phyloP scores from a whole-genome alignment of 805 yeast genomes.

The Hanseniaspora singularis region DNA sequence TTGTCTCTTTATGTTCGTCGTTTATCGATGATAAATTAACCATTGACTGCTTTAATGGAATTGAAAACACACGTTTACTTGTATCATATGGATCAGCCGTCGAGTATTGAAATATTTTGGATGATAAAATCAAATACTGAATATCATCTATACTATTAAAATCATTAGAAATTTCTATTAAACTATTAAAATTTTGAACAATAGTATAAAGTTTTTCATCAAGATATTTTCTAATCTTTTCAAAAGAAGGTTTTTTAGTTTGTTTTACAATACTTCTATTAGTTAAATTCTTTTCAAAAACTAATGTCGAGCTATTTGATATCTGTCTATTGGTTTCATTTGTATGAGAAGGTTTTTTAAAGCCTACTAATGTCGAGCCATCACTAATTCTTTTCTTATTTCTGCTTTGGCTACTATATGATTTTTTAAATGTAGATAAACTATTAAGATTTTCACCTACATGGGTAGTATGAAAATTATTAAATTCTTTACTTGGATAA shows the following conservation, averaged over 20 bases:
- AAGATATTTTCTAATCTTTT: too few species aligned
- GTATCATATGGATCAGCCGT: conserved; percentile 19
- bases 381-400: background rate
- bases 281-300: background rate
- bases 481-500: background rate
- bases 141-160: conserved; percentile 35
- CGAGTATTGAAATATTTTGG: conserved; percentile 25
- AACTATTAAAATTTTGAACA: background rate
- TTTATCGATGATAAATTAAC: conserved; percentile 13
- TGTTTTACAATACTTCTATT: too few species aligned
- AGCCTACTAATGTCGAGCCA: background rate
- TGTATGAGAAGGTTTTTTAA: background rate
- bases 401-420: too few species aligned
- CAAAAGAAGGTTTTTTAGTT: too few species aligned
- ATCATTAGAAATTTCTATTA: background rate
- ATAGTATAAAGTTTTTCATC: background rate
- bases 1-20: too few species aligned
- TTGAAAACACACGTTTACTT: conserved; percentile 2
- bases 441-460: background rate
- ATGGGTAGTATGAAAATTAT: background rate
- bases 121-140: conserved; percentile 38
- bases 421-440: too few species aligned
- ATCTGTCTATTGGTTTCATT: background rate
- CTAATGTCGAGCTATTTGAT: background rate
- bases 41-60: conserved; percentile 11